Base-by-base conservation (phyloP, 2,329 filamentous ascomycete genomes). In the Huntiella savannae region DNA sequence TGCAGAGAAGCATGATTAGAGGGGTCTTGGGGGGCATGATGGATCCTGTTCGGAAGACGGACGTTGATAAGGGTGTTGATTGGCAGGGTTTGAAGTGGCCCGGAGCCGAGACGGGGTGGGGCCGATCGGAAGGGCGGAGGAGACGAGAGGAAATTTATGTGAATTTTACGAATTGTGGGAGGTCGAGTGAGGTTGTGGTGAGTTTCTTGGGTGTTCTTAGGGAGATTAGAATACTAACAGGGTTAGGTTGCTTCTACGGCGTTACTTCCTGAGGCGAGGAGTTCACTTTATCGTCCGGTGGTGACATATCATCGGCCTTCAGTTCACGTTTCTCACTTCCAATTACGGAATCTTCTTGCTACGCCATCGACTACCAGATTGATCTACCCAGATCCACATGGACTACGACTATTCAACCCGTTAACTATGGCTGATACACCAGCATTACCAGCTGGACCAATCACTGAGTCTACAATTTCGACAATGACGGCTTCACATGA, bases 281-380 rank as follows among this genome's bases (percentile, higher is more conserved):
- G 22, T 28, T 28, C 22, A 28, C 22, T 28, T 28, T 28, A 28
- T 28, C 22, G 7, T 28, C 22, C 22, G 7, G 22, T 28, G 6
- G 22, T 10, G 8, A 28, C 22, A 28, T 5, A 28, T 28, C 22
- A 28, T 28, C 22, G 22, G 22, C 22, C 22, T 28, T 28, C 74
- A 43, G 62, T 75, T 17, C 63, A 67, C 50, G 58, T 79, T 13
- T 63, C 72, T n/a, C 77, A 81, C 58, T 80, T 79, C 50, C 77
- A 81, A 55, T 62, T 80, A 10, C 71, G 77, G 38, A 77, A 77
- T 53, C 63, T 78, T 12, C 59, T 81, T 15, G 72, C 71, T 2
- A 70, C 69, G 53, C 64, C 70, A 4, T 72, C 70, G 6, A 64
- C 68, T 32, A 69, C 67, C 5, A 67, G 70, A 37, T 64, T 67